Evolutionary conservation across 2,329 filamentous ascomycete species (phyloP).

Genomic region (Fusarium drepaniforme): DNA sequence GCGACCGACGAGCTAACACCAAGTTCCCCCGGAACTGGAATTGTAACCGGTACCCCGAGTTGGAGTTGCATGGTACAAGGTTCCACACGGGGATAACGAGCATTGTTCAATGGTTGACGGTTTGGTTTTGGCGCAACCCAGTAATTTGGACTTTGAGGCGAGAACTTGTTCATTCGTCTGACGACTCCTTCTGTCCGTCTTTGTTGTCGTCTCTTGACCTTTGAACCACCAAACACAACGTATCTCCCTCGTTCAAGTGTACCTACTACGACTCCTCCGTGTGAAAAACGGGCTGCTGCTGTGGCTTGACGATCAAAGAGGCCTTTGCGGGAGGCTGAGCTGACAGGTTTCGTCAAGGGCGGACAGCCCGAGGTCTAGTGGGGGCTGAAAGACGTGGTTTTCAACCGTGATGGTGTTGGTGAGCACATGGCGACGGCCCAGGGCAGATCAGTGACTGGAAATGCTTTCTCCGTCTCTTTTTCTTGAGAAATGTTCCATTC

Average conservation of each 20-base stretch:
- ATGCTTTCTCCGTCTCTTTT: constrained; percentile 7
- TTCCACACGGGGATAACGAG: constrained; percentile 10
- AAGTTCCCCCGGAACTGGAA: constrained; percentile 27
- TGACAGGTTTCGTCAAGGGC: constrained; percentile 14
- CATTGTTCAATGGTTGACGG: neutral
- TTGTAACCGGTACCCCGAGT: constrained; percentile 9
- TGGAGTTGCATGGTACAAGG: constrained; percentile 13
- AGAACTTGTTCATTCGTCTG: constrained; percentile 6
- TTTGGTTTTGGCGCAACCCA: constrained; percentile 20
- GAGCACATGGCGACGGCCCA: constrained; percentile 16
- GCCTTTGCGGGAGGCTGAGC: neutral
- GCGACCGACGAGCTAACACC: neutral
- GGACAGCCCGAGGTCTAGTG: constrained; percentile 23
- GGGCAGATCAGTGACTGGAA: neutral
- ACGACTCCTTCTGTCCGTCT: constrained; percentile 15
- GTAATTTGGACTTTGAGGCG: constrained; percentile 24
- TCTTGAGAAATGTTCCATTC: constrained; percentile 21
- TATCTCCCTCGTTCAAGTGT: neutral
- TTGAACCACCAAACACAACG: neutral
- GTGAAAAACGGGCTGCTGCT: constrained; percentile 1
- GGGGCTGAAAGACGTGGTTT: neutral
- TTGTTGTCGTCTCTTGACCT: constrained; percentile 13
- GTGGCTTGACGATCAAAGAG: constrained; percentile 1
- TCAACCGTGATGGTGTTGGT: neutral
- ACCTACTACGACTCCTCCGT: neutral